These are phyloP conservation scores for Xylaria multiplex DNA, from an alignment of 2,329 filamentous ascomycete genomes.

Conservation along the genomic window DNA sequence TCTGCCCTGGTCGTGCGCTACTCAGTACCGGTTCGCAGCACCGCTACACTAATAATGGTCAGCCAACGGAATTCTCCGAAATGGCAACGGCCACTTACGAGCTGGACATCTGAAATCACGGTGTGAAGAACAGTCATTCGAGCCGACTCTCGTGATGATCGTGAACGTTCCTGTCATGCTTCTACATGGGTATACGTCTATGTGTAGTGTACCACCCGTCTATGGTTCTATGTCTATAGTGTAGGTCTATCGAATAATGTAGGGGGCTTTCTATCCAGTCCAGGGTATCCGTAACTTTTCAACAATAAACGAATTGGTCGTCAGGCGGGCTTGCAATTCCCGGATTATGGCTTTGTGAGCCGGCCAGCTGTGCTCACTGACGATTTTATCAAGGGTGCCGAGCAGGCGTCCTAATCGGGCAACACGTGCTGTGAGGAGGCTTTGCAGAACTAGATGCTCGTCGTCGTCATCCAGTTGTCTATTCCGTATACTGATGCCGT, in stretches of 20 bases:
- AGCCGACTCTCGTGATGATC: background rate
- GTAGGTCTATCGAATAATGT: background rate
- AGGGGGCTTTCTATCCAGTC: slow-evolving; percentile 25
- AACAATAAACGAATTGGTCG: slow-evolving; percentile 30
- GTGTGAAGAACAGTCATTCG: slow-evolving; percentile 17
- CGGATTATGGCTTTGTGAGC: slow-evolving; percentile 36
- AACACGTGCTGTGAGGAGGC: slow-evolving; percentile 36
- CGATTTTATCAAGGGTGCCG: slow-evolving; percentile 30
- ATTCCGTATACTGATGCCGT: slow-evolving; percentile 37
- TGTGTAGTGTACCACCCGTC: background rate
- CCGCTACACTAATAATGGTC: slow-evolving; percentile 1
- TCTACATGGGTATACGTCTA: slow-evolving; percentile 11
- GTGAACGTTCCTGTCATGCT: slow-evolving; percentile 14
- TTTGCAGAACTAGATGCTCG: slow-evolving; percentile 37
- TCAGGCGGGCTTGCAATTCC: slow-evolving; percentile 31
- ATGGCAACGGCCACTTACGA: background rate
- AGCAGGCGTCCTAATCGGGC: slow-evolving; percentile 33
- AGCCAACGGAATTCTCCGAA: slow-evolving; percentile 30
- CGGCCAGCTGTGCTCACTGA: slow-evolving; percentile 34
- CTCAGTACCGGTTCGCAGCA: too few species aligned
- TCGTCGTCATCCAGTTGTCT: slow-evolving; percentile 37
- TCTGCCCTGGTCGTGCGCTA: background rate
- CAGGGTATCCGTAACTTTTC: slow-evolving; percentile 29
- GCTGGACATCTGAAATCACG: slow-evolving; percentile 3
- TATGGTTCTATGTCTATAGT: slow-evolving; percentile 21